These are phyloP conservation scores for Saprolegnia parasitica DNA, from an alignment of 352 stramenopile species.

Conservation along the genomic window DNA sequence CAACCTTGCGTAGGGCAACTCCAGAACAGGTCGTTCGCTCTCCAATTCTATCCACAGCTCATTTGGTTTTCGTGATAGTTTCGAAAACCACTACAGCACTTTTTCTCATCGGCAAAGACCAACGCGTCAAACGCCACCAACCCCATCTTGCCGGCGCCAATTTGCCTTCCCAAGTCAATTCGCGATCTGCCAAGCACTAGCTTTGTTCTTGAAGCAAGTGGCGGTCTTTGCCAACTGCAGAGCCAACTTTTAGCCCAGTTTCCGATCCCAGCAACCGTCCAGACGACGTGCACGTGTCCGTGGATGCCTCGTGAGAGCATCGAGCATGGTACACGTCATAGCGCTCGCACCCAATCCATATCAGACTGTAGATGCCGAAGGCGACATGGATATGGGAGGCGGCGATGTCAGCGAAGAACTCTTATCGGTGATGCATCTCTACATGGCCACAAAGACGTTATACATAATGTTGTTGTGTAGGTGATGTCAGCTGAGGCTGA, in stretches of 20 bases:
- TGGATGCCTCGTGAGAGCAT: background rate
- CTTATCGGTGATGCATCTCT: no score
- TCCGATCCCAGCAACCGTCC: background rate
- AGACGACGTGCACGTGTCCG: background rate
- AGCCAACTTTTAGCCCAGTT: background rate
- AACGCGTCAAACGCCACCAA: background rate
- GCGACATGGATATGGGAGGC: no score
- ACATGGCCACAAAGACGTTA: no score
- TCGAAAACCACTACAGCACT: slow-evolving; percentile 4
- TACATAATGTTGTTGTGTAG: no score
- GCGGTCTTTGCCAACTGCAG: background rate
- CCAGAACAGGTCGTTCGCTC: no score
- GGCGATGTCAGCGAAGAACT: no score
- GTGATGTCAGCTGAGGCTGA: no score
- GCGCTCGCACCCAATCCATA: no score
- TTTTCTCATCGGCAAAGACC: background rate
- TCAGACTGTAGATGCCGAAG: no score
- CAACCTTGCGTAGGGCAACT: background rate
- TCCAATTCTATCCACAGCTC: background rate
- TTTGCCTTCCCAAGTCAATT: background rate
- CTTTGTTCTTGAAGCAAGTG: background rate
- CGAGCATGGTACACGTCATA: no score
- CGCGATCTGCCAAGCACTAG: background rate
- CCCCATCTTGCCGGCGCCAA: background rate
- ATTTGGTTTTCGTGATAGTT: slow-evolving; percentile 11